Evolutionary conservation across 768 basidiomycete species (phyloP), one percentile per base, ranked within the genome.

Genomic region (Collybiopsis luxurians): DNA sequence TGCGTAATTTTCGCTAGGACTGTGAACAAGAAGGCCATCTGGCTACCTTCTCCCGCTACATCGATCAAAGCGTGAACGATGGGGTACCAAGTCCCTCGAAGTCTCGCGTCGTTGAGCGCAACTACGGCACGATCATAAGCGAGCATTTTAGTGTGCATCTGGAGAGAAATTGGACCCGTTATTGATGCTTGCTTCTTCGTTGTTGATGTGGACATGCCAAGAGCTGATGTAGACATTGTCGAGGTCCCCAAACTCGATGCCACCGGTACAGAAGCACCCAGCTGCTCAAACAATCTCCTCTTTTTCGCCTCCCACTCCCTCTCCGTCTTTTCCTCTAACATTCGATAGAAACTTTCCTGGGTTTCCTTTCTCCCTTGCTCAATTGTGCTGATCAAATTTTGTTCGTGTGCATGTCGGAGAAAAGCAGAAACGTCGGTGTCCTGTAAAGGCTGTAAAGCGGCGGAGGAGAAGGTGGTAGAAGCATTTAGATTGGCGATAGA

Each of bases 101-200:
- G 73, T 42, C 94, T 77, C 0, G 90, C 82, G 38, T 77, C 71
- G 73, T 97, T 95, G 50, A 98, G 75, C 23, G 91, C 85, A 6
- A 81, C 76, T 42, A 98, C 76, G 30, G 90, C 86, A 47, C 85
- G 84, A 75, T 95, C 91, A 69, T 98, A 99, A 12, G 85, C 87
- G 89, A 98, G 92, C 95, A 98, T 95, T 72, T 91, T 92, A 71
- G 81, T 85, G 70, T 95, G 94, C 87, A 90, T 90, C 66, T 92
- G 89, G 39, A 90, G 69, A 13, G 79, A 84, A 21, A 87, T 84
- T 1, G 87, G 84, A 1, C 79, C 74, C 1, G 76, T 71, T 54
- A 67, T 74, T 79, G 57, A 40, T 43, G 19, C 31, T 36, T 58
- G 49, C 40, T 15, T n/a, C 36, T 51, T 51, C 39, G 28, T 12